Base-by-base conservation (phyloP, 1,139 yeast genomes). In the Diutina sp. region DNA sequence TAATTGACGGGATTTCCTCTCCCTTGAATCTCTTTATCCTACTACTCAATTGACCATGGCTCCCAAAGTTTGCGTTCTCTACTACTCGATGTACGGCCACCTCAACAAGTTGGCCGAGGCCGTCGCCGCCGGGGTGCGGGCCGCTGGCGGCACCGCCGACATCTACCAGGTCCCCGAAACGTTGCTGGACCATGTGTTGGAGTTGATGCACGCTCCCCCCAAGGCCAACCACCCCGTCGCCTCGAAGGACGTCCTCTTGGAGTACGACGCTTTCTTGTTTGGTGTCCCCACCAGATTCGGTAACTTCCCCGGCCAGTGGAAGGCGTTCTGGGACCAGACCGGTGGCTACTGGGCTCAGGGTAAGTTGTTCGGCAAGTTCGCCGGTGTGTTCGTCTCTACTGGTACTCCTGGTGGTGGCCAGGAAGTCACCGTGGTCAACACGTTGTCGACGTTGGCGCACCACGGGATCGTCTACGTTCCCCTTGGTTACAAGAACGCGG, bases 391-490 rank as follows among this genome's bases (percentile, higher is more conserved):
- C 60, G 54, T 60, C 46, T 58, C 61, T 16, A 53, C 55, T 16
- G 50, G 50, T 29, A 45, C 55, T 57, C 84, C 83, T 65, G 93
- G 93, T 69, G 95, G 95, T 70, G 91, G 91, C 64, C 90, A 85
- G 71, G 96, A 89, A 74, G 71, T 77, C 58, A 87, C 96, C 53
- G 78, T 77, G 57, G 72, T 80, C 62, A 86, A 82, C 73, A 69
- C 87, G 55, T 66, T 88, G 64, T 84, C 93, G n/a, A 79, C 83
- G 51, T 76, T 86, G 63, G 79, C 81, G 58, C 96, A 88, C 70
- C 95, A 88, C 65, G 95, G 95, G 67, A 78, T 87, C 69, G 80
- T 85, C 63, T 88, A 67, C 68, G 85, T 88, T 58, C 96, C 96
- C 67, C 78, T 88, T 64, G 96, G 96, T 67, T 87, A 83, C 77